Evolutionary conservation across 495 filamentous ascomycete species (phyloP).

Genomic region (Penicillium parvum): DNA sequence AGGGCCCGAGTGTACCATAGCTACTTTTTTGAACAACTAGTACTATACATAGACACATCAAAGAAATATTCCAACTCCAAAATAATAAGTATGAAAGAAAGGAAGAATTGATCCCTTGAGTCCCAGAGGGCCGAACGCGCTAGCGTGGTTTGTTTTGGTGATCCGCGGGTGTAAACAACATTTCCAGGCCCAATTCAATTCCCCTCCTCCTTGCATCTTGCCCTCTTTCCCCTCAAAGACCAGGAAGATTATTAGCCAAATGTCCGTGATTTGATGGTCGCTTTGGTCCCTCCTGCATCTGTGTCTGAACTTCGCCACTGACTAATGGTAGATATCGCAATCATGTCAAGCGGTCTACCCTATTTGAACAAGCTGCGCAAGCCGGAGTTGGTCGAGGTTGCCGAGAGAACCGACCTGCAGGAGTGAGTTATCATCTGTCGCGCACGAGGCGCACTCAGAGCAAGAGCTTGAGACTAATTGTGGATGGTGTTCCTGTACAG

Average conservation of each 20-base stretch:
- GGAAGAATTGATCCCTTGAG: neutral
- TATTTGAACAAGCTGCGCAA: constrained; percentile 87
- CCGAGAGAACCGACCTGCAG: constrained; percentile 64
- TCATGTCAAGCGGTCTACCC: constrained; percentile 54
- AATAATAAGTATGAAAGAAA: neutral
- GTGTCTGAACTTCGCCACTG: too few species aligned
- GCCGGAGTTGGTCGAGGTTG: constrained; percentile 70
- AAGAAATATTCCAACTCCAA: neutral
- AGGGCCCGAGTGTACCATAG: constrained; percentile 6
- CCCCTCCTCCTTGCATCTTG: constrained; percentile 25
- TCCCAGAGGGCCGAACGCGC: constrained; percentile 17
- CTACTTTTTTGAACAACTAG: neutral
- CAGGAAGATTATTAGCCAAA: neutral
- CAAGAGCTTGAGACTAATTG: constrained; percentile 13
- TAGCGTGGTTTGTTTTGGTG: constrained; percentile 34
- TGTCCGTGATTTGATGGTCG: constrained; percentile 19
- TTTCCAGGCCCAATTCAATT: constrained; percentile 7
- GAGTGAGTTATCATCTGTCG: constrained; percentile 51
- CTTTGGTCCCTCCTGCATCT: constrained; percentile 7
- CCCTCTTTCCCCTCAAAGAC: constrained; percentile 4
- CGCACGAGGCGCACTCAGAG: neutral
- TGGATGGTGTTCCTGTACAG: constrained; percentile 37
- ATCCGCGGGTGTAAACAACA: constrained; percentile 31
- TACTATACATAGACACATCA: neutral
- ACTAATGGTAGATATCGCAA: constrained; percentile 16